A percentile compares a stretch with the other conserved stretches of the same genome.
phyloP scores from a whole-genome alignment of 805 yeast species.

The Clavispora phyllophila region DNA sequence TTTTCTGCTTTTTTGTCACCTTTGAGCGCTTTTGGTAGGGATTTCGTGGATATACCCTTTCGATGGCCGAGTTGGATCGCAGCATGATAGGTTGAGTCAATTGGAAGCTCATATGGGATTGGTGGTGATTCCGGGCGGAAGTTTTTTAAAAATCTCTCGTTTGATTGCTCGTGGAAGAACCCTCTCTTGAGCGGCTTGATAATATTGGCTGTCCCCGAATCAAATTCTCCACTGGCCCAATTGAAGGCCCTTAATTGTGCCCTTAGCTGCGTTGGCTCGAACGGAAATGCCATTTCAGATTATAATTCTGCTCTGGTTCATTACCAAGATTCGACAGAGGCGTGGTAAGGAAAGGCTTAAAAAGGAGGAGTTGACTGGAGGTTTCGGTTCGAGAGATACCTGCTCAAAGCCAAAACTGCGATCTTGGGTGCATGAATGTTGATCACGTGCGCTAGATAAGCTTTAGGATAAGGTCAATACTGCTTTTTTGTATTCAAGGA shows the following conservation, averaged over 20 bases:
- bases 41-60: not conserved
- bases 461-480: not conserved
- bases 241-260: conserved; percentile 14
- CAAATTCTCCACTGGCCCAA: conserved; percentile 11
- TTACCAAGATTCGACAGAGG: not conserved
- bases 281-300: conserved; percentile 14
- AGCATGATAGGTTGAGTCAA: conserved; percentile 1
- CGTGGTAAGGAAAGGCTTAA: not conserved
- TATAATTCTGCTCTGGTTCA: not conserved
- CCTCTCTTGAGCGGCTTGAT: conserved; percentile 15
- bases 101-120: conserved; percentile 12
- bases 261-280: conserved; percentile 14
- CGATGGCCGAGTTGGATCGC: not conserved
- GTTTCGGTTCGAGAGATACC: not conserved
- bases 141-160: conserved; percentile 5
- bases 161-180: conserved; percentile 6
- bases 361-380: not conserved
- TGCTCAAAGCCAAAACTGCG: not conserved
- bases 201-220: conserved; percentile 7
- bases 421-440: not conserved
- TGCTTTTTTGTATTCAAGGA: too few relatives aligned
- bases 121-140: conserved; percentile 14
- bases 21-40: not conserved
- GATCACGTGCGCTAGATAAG: not conserved
- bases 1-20: not conserved